Evolutionary conservation across 345 rosid species (phyloP), one percentile per base, ranked within the genome.

Genomic region (Sisymbrium altissimum): DNA sequence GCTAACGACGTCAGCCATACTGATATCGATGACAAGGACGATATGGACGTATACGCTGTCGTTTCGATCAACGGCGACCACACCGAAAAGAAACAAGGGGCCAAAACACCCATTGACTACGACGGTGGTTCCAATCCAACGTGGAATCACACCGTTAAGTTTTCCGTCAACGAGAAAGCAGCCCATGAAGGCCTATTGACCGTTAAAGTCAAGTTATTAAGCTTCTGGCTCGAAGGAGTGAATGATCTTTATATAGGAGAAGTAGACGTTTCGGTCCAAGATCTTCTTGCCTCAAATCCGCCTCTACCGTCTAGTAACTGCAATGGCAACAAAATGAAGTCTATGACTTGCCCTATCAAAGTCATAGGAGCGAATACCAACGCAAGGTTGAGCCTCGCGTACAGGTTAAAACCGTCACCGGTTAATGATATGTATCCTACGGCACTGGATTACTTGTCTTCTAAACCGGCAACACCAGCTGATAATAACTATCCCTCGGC

Each of bases 71-170:
- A 70, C 43, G 87, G 88, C 33, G 83, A 78, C 66, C 39, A 25
- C 19, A 9, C 18, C 7, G 48, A 38, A 35, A 54, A 75, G 13
- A 76, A 77, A 45, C 87, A 87, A 78, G 78, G 73, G 71, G 68
- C 69, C 21, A 87, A 81, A 57, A 81, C 91, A 10, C 81, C 77
- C 0, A 83, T 85, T 0, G 77, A 87, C 64, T 78, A 44, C 4
- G 74, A 67, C 17, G 82, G 91, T 13, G 91, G 88, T 18, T 72
- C 71, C 33, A 79, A 82, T 64, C 97, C 96, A 4, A 76, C 79
- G n/a, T 91, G 97, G 93, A 84, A 87, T 62, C 85, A 80, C 71
- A 83, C 86, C 0, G 60, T 83, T 6, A 89, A 80, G 48, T 85
- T 89, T 83, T 78, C 81, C 59, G 5, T 91, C 61, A 21, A 73